phyloP scores from a whole-genome alignment of 2,329 filamentous ascomycete species.

The Aureobasidium sp. region DNA sequence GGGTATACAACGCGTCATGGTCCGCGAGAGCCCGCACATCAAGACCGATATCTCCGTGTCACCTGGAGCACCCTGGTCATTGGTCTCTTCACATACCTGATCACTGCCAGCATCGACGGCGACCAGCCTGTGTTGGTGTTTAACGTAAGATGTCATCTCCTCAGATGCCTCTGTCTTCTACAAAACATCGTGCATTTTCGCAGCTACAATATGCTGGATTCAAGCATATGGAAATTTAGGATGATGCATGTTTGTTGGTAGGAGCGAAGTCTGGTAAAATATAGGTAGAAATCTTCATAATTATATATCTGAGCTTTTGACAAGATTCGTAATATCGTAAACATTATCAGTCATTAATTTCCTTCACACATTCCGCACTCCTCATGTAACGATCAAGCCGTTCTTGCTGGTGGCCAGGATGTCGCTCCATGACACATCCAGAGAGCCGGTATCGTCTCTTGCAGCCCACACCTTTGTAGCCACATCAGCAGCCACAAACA shows the following conservation, averaged over 20 bases:
- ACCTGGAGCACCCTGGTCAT: neutral
- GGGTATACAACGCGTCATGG: constrained; percentile 3
- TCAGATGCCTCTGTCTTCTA: too few species aligned
- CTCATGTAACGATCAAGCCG: constrained; percentile 11
- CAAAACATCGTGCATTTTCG: too few species aligned
- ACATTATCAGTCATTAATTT: neutral
- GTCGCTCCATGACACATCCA: constrained; percentile 12
- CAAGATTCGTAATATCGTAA: neutral
- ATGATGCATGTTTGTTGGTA: neutral
- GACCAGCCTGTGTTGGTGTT: too few species aligned
- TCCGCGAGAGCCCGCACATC: neutral
- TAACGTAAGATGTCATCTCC: too few species aligned
- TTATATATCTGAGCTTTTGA: neutral
- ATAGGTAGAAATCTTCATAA: neutral
- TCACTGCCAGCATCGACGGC: too few species aligned
- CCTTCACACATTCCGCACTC: neutral
- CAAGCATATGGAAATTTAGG: neutral
- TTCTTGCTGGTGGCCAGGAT: constrained; percentile 6
- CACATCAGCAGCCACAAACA: constrained; percentile 4
- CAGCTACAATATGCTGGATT: too few species aligned
- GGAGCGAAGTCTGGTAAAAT: neutral
- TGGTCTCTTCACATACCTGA: neutral
- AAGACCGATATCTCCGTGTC: neutral
- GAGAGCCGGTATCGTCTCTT: constrained; percentile 1
- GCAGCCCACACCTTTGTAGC: constrained; percentile 6